A percentile compares a stretch with the other conserved stretches of the same genome.
Conservation (phyloP, 2,329 filamentous ascomycete genomes). For the Hypoxylon sp. region DNA sequence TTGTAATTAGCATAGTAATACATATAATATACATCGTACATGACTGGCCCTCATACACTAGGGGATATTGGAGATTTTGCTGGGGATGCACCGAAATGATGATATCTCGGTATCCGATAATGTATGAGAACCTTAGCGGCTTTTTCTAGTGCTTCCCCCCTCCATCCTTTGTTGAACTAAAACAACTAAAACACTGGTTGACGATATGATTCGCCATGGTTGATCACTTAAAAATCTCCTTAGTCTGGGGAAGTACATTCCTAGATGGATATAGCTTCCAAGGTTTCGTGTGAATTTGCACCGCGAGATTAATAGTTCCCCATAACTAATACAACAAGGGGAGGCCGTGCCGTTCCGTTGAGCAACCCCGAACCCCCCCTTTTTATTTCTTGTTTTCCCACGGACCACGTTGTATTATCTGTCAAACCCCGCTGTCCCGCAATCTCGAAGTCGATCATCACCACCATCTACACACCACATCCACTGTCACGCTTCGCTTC, state of each 20-base stretch:
- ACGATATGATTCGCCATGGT: slow-evolving; percentile 21
- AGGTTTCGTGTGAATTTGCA: slow-evolving; percentile 9
- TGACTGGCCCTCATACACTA: neutral
- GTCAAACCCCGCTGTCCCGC: slow-evolving; percentile 44
- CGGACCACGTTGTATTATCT: slow-evolving; percentile 41
- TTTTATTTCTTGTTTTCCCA: slow-evolving; percentile 15
- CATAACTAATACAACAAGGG: slow-evolving; percentile 34
- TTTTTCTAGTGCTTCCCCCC: slow-evolving; percentile 1
- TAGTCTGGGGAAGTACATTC: slow-evolving; percentile 27
- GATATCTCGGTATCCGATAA: neutral
- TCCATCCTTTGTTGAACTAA: neutral
- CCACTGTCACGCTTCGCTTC: slow-evolving; percentile 29
- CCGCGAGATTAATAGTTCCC: slow-evolving; percentile 15
- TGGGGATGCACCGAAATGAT: neutral
- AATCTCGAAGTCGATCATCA: slow-evolving; percentile 37
- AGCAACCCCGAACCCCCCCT: slow-evolving; percentile 10
- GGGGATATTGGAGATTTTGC: slow-evolving; percentile 3
- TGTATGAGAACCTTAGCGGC: slow-evolving; percentile 16
- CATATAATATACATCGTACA: slow-evolving; percentile 9
- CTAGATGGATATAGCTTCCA: slow-evolving; percentile 5
- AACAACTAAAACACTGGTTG: neutral
- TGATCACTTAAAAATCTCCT: slow-evolving; percentile 30
- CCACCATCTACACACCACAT: slow-evolving; percentile 13
- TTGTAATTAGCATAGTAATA: slow-evolving; percentile 38
- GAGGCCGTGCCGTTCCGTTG: slow-evolving; percentile 23